Evolutionary conservation across 164 flowering plant genomes (phyloP).

Genomic region (Annona cherimola): DNA sequence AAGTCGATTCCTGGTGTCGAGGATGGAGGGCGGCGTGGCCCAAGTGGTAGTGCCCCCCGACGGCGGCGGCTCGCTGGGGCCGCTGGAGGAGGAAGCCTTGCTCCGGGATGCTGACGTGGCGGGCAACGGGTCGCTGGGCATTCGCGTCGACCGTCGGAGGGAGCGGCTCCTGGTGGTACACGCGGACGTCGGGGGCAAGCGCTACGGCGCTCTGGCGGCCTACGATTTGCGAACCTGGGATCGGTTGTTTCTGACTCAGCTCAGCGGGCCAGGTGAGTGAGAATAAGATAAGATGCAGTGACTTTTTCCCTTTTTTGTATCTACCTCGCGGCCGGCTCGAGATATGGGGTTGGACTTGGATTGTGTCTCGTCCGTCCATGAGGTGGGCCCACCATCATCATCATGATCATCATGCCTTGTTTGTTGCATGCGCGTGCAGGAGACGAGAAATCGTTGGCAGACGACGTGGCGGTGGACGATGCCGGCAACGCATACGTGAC

Average conservation of each 20-base stretch:
- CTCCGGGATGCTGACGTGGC: slow-evolving; percentile 47
- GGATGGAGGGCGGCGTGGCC: slow-evolving; percentile 64
- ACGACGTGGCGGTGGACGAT: slow-evolving; percentile 81
- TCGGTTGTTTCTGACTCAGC: slow-evolving; percentile 63
- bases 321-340: too few species aligned
- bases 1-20: slow-evolving; percentile 68
- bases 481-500: slow-evolving; percentile 86
- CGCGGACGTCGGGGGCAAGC: slow-evolving; percentile 46
- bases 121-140: slow-evolving; percentile 61
- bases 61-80: slow-evolving; percentile 16
- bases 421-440: slow-evolving; percentile 24
- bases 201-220: slow-evolving; percentile 65
- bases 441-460: slow-evolving; percentile 66
- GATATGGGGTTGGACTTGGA: too few species aligned
- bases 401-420: neutral
- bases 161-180: slow-evolving; percentile 59
- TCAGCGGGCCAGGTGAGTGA: slow-evolving; percentile 55
- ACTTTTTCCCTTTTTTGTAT: too few species aligned
- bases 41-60: slow-evolving; percentile 40
- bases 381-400: neutral
- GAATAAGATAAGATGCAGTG: too few species aligned
- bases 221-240: slow-evolving; percentile 72
- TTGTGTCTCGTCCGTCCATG: neutral
- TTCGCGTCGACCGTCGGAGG: slow-evolving; percentile 53
- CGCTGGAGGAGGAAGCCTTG: slow-evolving; percentile 33